phyloP scores from a whole-genome alignment of 805 yeast genomes.

The Myxozyma nipponensis region DNA sequence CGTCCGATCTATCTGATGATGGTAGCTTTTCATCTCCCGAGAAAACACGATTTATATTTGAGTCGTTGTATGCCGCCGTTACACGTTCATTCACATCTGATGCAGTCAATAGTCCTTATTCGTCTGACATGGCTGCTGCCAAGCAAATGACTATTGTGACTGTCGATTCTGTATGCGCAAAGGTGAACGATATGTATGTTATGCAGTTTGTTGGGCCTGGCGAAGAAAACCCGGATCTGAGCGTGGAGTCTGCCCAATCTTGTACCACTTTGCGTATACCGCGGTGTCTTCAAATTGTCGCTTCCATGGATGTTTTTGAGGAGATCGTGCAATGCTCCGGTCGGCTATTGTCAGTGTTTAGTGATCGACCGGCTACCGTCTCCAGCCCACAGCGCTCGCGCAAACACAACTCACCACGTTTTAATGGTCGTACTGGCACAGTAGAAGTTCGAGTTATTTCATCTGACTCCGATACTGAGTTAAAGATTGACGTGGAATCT shows the following conservation, averaged over 20 bases:
- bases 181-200: constrained; percentile 1
- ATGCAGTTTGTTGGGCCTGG: constrained; percentile 4
- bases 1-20: constrained; percentile 4
- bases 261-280: constrained; percentile 5
- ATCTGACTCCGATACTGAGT: too few species aligned
- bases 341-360: constrained; percentile 2
- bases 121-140: too few species aligned
- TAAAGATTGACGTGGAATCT: too few species aligned
- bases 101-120: constrained; percentile 11
- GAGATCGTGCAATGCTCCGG: constrained; percentile 1
- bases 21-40: constrained; percentile 6
- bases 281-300: constrained; percentile 5
- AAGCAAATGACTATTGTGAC: constrained; percentile 6
- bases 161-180: constrained; percentile 11
- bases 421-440: background rate
- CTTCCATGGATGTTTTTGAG: constrained; percentile 7
- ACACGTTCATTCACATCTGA: too few species aligned
- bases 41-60: constrained; percentile 2
- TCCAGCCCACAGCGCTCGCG: background rate
- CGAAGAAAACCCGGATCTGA: constrained; percentile 10
- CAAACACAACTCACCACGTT: background rate
- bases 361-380: background rate
- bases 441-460: too few species aligned
- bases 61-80: constrained; percentile 11
- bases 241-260: background rate